Base-by-base conservation (phyloP, 2,329 filamentous ascomycete genomes). In the Periconia macrospinosa region DNA sequence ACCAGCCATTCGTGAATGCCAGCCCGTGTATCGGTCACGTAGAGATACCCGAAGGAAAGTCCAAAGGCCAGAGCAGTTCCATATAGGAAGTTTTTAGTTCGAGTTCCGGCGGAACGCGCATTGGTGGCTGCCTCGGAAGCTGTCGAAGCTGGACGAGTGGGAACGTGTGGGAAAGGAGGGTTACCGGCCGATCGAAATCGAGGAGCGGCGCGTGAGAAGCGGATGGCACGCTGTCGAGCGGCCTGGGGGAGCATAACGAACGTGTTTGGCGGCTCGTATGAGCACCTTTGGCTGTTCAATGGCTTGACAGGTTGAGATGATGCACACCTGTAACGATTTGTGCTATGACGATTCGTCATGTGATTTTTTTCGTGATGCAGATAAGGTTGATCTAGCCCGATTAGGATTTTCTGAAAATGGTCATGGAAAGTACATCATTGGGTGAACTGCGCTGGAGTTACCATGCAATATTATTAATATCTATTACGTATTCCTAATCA, bases 11-110 rank as follows among this genome's bases (percentile, higher is more conserved):
- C 73, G 66, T 83, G 81, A 20, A 83, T 66, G 61, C 78, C 77
- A 6, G 81, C 79, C 52, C 81, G 79, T 2, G 81, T 82, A 59
- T 83, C 81, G 47, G 81, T 83, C 50, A 76, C 63, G 61, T 83
- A 83, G 54, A 81, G 73, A 61, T 80, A 82, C 52, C 75, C 77
- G 45, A 77, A 75, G 27, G 70, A 69, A 18, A 78, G 64, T 8
- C 70, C 73, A 6, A 86, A 60, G 1, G 81, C 73, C 41, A 87
- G 62, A 1, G 82, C 77, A 18, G 83, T 82, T 46, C 83, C 82
- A 54, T 79, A 81, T 37, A 83, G 55, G 54, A 82, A 54, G 62
- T 81, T 82, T 57, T 78, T 78, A 14, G 80, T 62, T 43, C 78
- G 75, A 2, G 77, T 79, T 27, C 73, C 71, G 1, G 75, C 60